Base-by-base conservation (phyloP, 2,329 filamentous ascomycete genomes). In the Zarea fungicola region DNA sequence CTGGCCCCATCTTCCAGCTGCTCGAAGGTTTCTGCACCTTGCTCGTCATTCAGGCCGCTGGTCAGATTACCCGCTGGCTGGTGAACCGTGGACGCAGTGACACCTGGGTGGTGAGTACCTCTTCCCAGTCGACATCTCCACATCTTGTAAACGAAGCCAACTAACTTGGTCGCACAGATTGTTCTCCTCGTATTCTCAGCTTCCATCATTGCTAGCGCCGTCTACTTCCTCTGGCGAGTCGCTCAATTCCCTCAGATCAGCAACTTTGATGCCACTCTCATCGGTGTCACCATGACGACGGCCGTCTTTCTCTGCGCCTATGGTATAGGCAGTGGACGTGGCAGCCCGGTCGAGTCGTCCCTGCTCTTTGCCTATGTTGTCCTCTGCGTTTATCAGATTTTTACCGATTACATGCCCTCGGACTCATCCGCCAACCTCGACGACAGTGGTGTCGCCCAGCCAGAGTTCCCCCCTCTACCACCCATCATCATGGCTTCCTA, bases 401-500 rank as follows among this genome's bases (percentile, higher is more conserved):
- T 97, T 68, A 99, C 93, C 60, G 93, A 99, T 69, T 97, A 97
- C 69, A 82, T 92, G 57, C 90, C 93, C 3, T 91, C 87, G 5
- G 82, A 78, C n/a, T 73, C 78, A 23, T 72, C 77, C 26, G 77
- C 81, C 25, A 70, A 74, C 3, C 68, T 75, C 4, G 76, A 76
- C 40, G 69, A 70, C 52, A 65, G 74, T 43, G 68, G 71, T 26
- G 64, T 70, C 3, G 62, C 79, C 13, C 86, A 95, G 52, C 83
- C 87, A n/a, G 91, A 95, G 22, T 93, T 97, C 53, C 93, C 93
- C 32, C 93, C 93, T n/a, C 76, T 99, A 36, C 93, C 93, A 13
- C 93, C 93, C 1, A 90, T 97, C 55, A 92, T 99, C 66, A 97
- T 97, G 92, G 93, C 92, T 5, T 96, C 91, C 6, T 97, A 96